Conservation (phyloP, 768 basidiomycete genomes). For the Symmetrospora coprosmae region DNA sequence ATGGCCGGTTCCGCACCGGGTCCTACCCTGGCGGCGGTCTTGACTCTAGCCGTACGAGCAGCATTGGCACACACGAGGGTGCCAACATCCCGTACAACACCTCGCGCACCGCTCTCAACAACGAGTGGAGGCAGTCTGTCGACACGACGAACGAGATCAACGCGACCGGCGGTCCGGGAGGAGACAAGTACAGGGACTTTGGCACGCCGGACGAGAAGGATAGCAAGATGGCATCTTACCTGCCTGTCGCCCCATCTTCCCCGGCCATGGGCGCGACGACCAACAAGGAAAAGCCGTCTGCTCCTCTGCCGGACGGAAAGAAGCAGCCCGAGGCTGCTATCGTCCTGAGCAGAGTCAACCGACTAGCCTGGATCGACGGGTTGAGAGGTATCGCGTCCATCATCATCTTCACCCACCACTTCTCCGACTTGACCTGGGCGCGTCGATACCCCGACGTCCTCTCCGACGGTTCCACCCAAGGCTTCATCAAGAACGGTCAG, state of each 20-base stretch:
- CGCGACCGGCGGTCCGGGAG: conserved; percentile 15
- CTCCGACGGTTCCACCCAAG: conserved; percentile 27
- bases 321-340: conserved; percentile 25
- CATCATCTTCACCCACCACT: conserved; percentile 36
- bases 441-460: conserved; percentile 30
- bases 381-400: conserved; percentile 34
- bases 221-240: conserved; percentile 25
- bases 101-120: conserved; percentile 34
- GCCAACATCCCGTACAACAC: conserved; percentile 30
- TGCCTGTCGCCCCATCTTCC: conserved; percentile 28
- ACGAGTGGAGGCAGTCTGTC: conserved; percentile 33
- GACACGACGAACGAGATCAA: conserved; percentile 31
- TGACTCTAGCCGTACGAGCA: conserved; percentile 32
- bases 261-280: conserved; percentile 25
- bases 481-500: conserved; percentile 34
- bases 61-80: conserved; percentile 33
- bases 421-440: conserved; percentile 33
- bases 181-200: conserved; percentile 26
- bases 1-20: conserved; percentile 9
- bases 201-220: conserved; percentile 14
- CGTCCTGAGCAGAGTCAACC: conserved; percentile 32
- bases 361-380: conserved; percentile 36
- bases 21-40: conserved; percentile 24
- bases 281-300: conserved; percentile 20
- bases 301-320: conserved; percentile 7